A percentile compares a stretch with the other conserved stretches of the same genome.
Evolutionary conservation across 768 basidiomycete species (phyloP).

Genomic region (Punctularia strigosozonata): DNA sequence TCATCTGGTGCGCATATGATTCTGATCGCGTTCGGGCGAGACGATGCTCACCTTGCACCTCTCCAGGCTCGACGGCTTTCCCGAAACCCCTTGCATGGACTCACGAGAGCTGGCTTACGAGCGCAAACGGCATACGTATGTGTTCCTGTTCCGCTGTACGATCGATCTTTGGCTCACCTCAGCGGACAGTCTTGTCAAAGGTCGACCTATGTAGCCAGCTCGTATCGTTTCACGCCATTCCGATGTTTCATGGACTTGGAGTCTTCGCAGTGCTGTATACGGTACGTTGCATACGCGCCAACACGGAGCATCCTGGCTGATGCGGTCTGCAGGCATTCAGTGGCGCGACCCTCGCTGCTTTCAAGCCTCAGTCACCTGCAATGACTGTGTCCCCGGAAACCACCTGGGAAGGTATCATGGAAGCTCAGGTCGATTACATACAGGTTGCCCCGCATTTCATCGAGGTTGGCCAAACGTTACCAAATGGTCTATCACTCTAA

Average conservation of each 20-base stretch:
- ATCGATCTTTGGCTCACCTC: neutral
- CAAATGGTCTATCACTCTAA: neutral
- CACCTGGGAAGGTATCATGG: constrained; percentile 15
- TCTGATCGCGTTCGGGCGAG: no score
- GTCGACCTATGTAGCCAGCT: constrained; percentile 12
- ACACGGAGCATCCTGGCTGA: neutral
- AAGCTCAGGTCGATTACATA: constrained; percentile 12
- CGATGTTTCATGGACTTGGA: constrained; percentile 22
- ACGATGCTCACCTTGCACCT: neutral
- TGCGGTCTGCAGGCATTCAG: constrained; percentile 12
- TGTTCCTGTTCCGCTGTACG: neutral
- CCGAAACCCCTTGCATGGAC: constrained; percentile 17
- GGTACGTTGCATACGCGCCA: no score
- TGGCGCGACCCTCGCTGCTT: constrained; percentile 17
- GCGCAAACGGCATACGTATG: neutral
- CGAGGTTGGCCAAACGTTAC: constrained; percentile 13
- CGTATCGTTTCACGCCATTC: constrained; percentile 18
- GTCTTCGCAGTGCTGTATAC: constrained; percentile 13
- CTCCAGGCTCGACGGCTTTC: constrained; percentile 16
- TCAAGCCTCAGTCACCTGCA: constrained; percentile 17
- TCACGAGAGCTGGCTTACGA: constrained; percentile 5
- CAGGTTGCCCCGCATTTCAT: constrained; percentile 20
- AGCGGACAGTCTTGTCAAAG: constrained; percentile 11
- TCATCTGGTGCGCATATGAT: constrained; percentile 20
- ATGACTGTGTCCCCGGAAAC: constrained; percentile 18